phyloP scores from a whole-genome alignment of 805 yeast species.

The Hanseniaspora valbyensis region DNA sequence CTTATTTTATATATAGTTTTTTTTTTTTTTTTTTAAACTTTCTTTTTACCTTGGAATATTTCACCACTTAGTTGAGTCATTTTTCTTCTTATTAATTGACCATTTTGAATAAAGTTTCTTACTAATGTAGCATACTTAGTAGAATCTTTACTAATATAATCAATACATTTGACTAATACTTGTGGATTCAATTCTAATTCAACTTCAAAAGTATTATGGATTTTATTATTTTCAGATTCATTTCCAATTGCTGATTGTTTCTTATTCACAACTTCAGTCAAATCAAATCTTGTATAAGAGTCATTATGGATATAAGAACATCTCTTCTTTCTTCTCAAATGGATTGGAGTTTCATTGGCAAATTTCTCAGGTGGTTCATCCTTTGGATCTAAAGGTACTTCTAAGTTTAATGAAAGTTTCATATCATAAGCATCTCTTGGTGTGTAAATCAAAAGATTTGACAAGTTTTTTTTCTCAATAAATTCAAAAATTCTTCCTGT shows the following conservation, averaged over 20 bases:
- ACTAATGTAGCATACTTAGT: constrained; percentile 49
- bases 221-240: constrained; percentile 22
- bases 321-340: constrained; percentile 61
- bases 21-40: no score
- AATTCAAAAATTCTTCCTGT: constrained; percentile 59
- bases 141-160: constrained; percentile 35
- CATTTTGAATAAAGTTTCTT: constrained; percentile 49
- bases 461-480: constrained; percentile 62
- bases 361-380: constrained; percentile 46
- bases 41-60: constrained; percentile 31
- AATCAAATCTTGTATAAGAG: constrained; percentile 61
- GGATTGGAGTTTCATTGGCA: constrained; percentile 41
- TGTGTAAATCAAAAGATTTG: constrained; percentile 57
- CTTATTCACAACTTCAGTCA: constrained; percentile 43
- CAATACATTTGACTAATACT: constrained; percentile 33
- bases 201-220: constrained; percentile 33
- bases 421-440: constrained; percentile 73
- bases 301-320: constrained; percentile 61
- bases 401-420: constrained; percentile 64
- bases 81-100: constrained; percentile 36
- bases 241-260: constrained; percentile 13
- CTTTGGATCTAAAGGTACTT: constrained; percentile 47
- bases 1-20: no score
- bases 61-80: constrained; percentile 27
- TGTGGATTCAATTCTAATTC: constrained; percentile 43